Conservation (phyloP, 345 rosid genomes). For the Populus ilicifolia region DNA sequence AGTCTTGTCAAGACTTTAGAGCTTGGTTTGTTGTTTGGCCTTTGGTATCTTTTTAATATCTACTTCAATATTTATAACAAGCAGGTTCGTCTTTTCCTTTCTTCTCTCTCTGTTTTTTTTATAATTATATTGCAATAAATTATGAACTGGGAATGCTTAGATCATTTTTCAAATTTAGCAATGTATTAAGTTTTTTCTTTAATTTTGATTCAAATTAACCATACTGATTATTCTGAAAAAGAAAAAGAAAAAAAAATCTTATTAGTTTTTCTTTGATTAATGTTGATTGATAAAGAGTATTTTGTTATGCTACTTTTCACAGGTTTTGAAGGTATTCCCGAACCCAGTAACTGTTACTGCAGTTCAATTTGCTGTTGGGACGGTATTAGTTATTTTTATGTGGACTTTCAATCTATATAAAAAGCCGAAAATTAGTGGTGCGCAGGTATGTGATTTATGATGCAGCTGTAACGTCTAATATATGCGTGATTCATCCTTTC, state of each 20-base stretch:
- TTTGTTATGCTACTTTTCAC: constrained; percentile 9
- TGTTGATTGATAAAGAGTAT: not conserved
- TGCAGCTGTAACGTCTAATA: not conserved
- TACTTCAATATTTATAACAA: constrained; percentile 99
- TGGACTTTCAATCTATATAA: constrained; percentile 79
- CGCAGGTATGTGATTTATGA: constrained; percentile 19
- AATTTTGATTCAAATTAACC: not conserved
- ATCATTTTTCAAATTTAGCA: not conserved
- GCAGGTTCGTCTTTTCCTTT: constrained; percentile 48
- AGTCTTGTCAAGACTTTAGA: constrained; percentile 42
- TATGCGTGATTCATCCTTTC: not conserved
- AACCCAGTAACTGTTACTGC: constrained; percentile 66
- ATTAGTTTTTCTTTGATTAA: not conserved
- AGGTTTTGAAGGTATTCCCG: constrained; percentile 85
- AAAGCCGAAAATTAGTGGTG: constrained; percentile 64
- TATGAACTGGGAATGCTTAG: not conserved
- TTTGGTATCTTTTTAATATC: constrained; percentile 91
- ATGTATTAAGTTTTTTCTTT: not conserved
- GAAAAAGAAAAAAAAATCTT: not conserved
- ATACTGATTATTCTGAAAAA: not conserved
- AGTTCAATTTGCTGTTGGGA: constrained; percentile 80
- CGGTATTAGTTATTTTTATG: constrained; percentile 63
- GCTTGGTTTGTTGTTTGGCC: constrained; percentile 74
- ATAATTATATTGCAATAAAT: not conserved
- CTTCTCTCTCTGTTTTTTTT: not conserved